phyloP scores from a whole-genome alignment of 495 filamentous ascomycete genomes.

The Aspergillus mulundensis region DNA sequence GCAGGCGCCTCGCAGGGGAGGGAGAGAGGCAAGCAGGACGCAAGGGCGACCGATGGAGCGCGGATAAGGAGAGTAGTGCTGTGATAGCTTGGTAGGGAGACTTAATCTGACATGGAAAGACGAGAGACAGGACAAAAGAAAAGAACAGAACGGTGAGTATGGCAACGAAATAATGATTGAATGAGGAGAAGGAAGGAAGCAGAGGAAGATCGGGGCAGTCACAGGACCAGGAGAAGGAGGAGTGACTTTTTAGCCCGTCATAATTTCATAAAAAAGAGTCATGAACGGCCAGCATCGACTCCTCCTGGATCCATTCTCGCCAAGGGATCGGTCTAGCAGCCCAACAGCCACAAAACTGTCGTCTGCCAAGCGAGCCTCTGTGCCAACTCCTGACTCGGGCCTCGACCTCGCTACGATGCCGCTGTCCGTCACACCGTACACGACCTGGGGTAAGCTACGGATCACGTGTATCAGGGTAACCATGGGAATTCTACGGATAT shows the following conservation, averaged over 20 bases:
- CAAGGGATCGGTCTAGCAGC: background rate
- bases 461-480: background rate
- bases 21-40: constrained; percentile 10
- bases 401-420: background rate
- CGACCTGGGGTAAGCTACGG: background rate
- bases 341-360: background rate
- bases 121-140: constrained; percentile 5
- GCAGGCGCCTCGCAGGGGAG: constrained; percentile 7
- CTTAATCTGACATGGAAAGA: background rate
- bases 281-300: background rate
- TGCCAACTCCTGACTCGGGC: background rate
- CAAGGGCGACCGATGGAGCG: constrained; percentile 20
- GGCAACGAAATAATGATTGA: constrained; percentile 2
- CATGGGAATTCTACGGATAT: background rate
- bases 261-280: background rate
- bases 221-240: background rate
- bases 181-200: background rate
- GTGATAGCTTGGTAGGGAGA: background rate
- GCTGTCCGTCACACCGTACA: background rate
- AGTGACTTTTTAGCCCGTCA: background rate
- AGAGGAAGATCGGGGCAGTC: background rate
- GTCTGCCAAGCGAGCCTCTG: background rate
- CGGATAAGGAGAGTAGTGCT: constrained; percentile 6
- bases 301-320: background rate
- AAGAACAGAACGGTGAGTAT: background rate